phyloP scores from a whole-genome alignment of 306 rosid genomes.

The Prunus padus region DNA sequence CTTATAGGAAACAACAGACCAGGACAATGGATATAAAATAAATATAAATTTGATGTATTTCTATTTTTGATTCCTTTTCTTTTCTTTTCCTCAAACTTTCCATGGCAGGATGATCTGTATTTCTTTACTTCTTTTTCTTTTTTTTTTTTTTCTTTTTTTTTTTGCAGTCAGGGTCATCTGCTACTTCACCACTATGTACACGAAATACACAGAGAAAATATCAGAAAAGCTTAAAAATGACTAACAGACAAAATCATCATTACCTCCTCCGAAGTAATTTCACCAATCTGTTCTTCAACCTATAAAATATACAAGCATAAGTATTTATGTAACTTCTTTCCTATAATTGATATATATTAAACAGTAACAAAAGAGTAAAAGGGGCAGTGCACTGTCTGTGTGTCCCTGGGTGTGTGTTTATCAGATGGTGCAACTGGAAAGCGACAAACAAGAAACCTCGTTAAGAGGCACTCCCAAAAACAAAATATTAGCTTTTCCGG shows the following conservation, averaged over 20 bases:
- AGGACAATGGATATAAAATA: not conserved
- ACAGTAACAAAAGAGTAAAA: not conserved
- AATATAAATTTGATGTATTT: not conserved
- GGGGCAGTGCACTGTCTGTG: not conserved
- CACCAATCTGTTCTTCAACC: conserved; percentile 17
- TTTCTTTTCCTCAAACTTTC: not conserved
- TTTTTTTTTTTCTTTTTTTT: not conserved
- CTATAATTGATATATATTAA: not conserved
- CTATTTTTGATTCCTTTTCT: not conserved
- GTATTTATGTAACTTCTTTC: not conserved
- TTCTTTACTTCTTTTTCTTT: not conserved
- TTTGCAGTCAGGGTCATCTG: not conserved
- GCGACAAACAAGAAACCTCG: not conserved
- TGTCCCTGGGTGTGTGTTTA: not conserved
- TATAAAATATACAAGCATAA: conserved; percentile 8
- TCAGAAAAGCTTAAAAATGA: not conserved
- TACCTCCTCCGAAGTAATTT: conserved; percentile 17
- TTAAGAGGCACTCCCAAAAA: not conserved
- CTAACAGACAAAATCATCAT: not conserved
- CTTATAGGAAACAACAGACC: no score
- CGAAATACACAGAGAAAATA: not conserved
- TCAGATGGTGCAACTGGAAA: not conserved
- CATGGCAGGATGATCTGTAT: not conserved
- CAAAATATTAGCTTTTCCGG: not conserved
- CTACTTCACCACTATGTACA: not conserved